These are phyloP conservation scores for Sugiyamaella sp. DNA, from an alignment of 1,139 yeast genomes.

Conservation along the genomic window DNA sequence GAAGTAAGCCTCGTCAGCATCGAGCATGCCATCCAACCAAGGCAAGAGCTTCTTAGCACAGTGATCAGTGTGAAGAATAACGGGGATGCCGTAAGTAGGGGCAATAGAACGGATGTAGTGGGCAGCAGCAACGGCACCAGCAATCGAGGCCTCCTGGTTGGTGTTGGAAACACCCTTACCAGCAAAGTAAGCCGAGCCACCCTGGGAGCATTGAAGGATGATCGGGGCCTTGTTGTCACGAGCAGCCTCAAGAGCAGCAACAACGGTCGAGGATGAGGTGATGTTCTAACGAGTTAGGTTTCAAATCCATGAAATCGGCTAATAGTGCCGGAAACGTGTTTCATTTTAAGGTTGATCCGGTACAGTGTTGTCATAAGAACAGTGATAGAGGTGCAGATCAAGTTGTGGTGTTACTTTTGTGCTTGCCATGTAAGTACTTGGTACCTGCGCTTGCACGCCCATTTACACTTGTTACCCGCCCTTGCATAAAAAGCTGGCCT, in stretches of 20 bases:
- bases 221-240: constrained; percentile 96
- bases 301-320: not conserved
- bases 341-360: not conserved
- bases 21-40: constrained; percentile 98
- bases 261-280: constrained; percentile 95
- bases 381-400: too few species aligned
- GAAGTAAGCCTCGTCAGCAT: constrained; percentile 93
- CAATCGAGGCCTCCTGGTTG: constrained; percentile 91
- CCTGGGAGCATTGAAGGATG: constrained; percentile 95
- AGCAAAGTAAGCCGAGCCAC: constrained; percentile 99
- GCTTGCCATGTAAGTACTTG: too few species aligned
- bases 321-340: too few species aligned
- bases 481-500: not conserved
- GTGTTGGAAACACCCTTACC: constrained; percentile 98
- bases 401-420: too few species aligned
- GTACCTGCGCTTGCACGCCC: too few species aligned
- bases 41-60: constrained; percentile 98
- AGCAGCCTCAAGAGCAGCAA: constrained; percentile 97
- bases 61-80: constrained; percentile 96
- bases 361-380: not conserved
- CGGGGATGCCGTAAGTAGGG: constrained; percentile 96
- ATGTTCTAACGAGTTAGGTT: constrained; percentile 55
- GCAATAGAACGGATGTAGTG: constrained; percentile 97
- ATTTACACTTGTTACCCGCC: not conserved
- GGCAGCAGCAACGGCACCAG: constrained; percentile 97